Percentiles rank a stretch among this genome's conserved stretches.
Evolutionary conservation across 2,329 filamentous ascomycete species (phyloP).

Genomic region (Bipolaris cookei): DNA sequence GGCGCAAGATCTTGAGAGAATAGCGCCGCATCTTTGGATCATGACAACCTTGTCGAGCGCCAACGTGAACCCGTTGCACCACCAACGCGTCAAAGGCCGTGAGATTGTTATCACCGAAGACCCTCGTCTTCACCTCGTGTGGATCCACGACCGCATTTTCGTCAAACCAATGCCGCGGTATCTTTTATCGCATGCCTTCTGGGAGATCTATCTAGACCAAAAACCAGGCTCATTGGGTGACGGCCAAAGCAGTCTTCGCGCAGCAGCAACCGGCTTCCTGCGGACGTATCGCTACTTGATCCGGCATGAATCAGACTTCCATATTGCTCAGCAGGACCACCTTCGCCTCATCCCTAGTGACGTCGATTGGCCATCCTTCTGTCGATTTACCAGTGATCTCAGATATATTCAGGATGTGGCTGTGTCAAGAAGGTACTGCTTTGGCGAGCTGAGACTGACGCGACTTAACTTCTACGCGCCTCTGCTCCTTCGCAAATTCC

Average conservation of each 20-base stretch:
- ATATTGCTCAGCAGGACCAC: too few species aligned
- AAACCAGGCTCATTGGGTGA: too few species aligned
- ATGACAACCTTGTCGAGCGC: constrained; percentile 19
- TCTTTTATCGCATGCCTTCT: constrained; percentile 26
- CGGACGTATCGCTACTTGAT: too few species aligned
- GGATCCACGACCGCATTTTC: constrained; percentile 27
- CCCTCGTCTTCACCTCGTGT: constrained; percentile 26
- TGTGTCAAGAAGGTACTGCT: constrained; percentile 52
- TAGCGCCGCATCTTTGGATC: too few species aligned
- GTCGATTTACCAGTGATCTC: constrained; percentile 16
- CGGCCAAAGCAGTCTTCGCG: too few species aligned
- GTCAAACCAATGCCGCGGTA: constrained; percentile 32
- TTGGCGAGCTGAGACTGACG: constrained; percentile 54
- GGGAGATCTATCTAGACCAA: constrained; percentile 5
- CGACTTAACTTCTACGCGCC: too few species aligned
- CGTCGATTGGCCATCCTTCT: constrained; percentile 31
- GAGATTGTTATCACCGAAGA: constrained; percentile 26
- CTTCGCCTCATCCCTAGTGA: constrained; percentile 31
- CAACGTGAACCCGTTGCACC: constrained; percentile 25
- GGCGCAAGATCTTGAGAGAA: too few species aligned
- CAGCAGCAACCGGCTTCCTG: too few species aligned
- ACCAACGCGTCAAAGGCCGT: constrained; percentile 25
- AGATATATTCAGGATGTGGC: constrained; percentile 21
- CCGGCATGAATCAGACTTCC: too few species aligned
- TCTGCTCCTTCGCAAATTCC: too few species aligned